These are phyloP conservation scores for Rosa multiflora DNA, from an alignment of 306 rosid genomes.

Conservation along the genomic window DNA sequence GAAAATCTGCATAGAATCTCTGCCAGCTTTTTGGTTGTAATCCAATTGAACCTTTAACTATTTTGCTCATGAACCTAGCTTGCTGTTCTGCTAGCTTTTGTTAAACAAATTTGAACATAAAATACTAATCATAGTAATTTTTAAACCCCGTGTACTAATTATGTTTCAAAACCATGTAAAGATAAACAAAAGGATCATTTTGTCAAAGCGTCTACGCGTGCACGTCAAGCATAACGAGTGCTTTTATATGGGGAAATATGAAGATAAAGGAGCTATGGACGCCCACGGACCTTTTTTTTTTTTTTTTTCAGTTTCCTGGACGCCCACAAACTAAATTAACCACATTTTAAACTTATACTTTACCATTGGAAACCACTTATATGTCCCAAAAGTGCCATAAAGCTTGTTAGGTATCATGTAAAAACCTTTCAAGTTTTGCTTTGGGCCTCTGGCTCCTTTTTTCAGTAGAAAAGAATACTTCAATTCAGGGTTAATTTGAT, in stretches of 20 bases:
- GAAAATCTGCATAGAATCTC: neutral
- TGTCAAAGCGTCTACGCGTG: conserved; percentile 8
- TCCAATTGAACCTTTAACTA: neutral
- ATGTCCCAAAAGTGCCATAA: neutral
- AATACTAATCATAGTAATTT: neutral
- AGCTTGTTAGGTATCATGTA: neutral
- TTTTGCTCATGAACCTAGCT: neutral
- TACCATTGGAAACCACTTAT: neutral
- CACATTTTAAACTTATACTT: neutral
- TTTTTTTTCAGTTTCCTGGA: neutral
- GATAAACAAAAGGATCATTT: neutral
- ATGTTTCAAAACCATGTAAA: neutral
- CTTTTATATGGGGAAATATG: neutral
- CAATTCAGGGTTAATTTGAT: no score
- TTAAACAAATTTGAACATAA: neutral
- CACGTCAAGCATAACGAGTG: neutral
- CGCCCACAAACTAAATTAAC: neutral
- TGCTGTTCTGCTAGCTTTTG: conserved; percentile 12
- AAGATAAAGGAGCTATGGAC: neutral
- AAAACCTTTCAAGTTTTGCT: neutral
- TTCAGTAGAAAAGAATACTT: no score
- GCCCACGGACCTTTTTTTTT: no score
- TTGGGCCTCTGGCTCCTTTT: neutral
- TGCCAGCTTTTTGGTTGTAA: neutral
- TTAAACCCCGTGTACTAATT: conserved; percentile 2